These are phyloP conservation scores for Taphrina wiesneri DNA, from an alignment of 1,139 yeast genomes.

Conservation along the genomic window DNA sequence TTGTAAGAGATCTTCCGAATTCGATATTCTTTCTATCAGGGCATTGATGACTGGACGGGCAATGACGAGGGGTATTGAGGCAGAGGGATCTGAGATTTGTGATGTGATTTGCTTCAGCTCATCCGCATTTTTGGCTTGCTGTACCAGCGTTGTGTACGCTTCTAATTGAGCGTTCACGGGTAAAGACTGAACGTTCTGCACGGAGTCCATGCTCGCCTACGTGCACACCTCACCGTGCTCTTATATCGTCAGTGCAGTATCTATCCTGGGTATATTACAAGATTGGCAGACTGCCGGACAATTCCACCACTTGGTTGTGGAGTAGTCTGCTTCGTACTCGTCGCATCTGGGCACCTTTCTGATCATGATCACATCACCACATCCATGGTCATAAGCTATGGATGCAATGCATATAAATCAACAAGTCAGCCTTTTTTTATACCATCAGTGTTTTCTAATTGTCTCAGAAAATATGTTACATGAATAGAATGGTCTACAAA, in stretches of 20 bases:
- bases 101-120: not conserved
- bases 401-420: too few species aligned
- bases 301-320: not conserved
- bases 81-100: not conserved
- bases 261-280: too few species aligned
- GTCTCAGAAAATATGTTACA: too few species aligned
- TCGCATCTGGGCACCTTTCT: not conserved
- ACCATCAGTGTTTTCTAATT: too few species aligned
- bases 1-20: slow-evolving; percentile 8
- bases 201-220: not conserved
- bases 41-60: slow-evolving; percentile 12
- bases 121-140: not conserved
- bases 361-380: not conserved
- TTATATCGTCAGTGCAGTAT: too few species aligned
- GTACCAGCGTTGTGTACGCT: not conserved
- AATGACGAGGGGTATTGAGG: not conserved
- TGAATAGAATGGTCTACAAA: slow-evolving; percentile 15
- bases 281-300: not conserved
- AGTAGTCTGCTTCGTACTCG: not conserved
- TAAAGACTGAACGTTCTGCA: not conserved
- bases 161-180: not conserved
- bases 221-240: too few species aligned
- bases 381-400: too few species aligned
- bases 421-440: too few species aligned
- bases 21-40: not conserved